Percentiles rank a stretch among this genome's conserved stretches.
phyloP scores from a whole-genome alignment of 108 stramenopile genomes.

The Aurantiochytrium sp. region DNA sequence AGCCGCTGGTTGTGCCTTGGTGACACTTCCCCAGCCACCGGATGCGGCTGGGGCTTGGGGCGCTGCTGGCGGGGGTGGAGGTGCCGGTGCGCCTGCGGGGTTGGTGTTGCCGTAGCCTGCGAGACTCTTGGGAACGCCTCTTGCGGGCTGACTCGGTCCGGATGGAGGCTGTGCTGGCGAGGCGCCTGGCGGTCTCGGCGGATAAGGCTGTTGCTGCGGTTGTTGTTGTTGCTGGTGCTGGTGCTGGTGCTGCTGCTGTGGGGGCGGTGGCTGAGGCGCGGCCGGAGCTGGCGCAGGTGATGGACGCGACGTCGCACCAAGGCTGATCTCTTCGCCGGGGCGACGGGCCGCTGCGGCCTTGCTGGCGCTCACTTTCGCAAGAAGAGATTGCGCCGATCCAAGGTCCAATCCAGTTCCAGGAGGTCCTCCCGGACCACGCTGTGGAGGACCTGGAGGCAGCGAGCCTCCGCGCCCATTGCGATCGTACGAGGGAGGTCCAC shows the following conservation, averaged over 20 bases:
- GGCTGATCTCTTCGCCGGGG: conserved; percentile 19
- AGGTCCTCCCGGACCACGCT: not conserved
- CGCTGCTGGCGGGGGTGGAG: not conserved
- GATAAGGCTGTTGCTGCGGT: not conserved
- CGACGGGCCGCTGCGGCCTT: conserved; percentile 12
- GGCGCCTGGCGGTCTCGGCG: not conserved
- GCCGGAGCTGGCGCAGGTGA: conserved; percentile 18
- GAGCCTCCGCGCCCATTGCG: not conserved
- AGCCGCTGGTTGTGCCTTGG: not conserved
- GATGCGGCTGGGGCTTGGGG: not conserved
- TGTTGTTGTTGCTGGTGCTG: not conserved
- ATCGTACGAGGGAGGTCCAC: not conserved
- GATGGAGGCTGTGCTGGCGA: not conserved
- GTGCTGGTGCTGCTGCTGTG: not conserved
- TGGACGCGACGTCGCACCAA: not conserved
- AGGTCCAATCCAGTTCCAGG: not conserved
- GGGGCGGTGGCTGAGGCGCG: conserved; percentile 11
- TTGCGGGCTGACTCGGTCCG: not conserved
- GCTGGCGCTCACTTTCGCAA: not conserved
- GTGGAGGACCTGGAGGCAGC: not conserved
- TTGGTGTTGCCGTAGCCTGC: not conserved
- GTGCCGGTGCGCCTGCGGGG: not conserved
- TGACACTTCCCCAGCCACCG: not conserved
- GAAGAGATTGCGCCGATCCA: conserved; percentile 1
- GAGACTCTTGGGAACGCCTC: not conserved